Evolutionary conservation across 177 flowering plant genomes (phyloP).

Genomic region (Vitis hybrid): DNA sequence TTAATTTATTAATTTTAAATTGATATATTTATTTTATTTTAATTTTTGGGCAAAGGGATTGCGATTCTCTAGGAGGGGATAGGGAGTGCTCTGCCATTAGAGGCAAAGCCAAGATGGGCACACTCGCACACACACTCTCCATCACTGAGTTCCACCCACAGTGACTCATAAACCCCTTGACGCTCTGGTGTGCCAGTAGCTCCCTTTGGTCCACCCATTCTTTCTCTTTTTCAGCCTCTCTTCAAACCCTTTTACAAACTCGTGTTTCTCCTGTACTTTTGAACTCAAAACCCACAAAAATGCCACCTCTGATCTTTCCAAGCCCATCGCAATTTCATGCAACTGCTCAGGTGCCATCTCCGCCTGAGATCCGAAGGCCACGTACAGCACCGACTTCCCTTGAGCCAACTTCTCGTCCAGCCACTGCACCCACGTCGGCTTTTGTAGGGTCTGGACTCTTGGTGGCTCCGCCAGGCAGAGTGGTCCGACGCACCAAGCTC

Average conservation of each 20-base stretch:
- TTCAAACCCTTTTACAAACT: constrained; percentile 28
- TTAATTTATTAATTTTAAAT: no score
- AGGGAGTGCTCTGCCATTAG: constrained; percentile 48
- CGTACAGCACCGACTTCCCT: constrained; percentile 44
- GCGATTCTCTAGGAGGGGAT: no score
- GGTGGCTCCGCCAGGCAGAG: constrained; percentile 32
- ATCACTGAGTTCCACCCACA: constrained; percentile 74
- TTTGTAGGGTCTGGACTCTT: not conserved
- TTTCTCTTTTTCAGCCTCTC: constrained; percentile 36
- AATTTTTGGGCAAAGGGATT: no score
- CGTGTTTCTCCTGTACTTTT: constrained; percentile 2
- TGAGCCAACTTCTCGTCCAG: constrained; percentile 33
- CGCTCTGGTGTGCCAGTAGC: constrained; percentile 44
- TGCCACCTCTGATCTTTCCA: constrained; percentile 39
- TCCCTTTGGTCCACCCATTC: constrained; percentile 64
- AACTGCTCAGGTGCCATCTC: constrained; percentile 44
- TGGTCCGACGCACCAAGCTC: constrained; percentile 44
- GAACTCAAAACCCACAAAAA: constrained; percentile 48
- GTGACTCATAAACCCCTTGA: constrained; percentile 65
- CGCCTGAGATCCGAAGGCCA: constrained; percentile 64
- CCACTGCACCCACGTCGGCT: constrained; percentile 37
- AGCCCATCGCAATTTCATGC: constrained; percentile 39
- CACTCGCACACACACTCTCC: constrained; percentile 57
- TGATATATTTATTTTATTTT: no score
- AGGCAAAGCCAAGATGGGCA: constrained; percentile 68